Base-by-base conservation (phyloP, 768 basidiomycete genomes). In the Rickenella mellea region DNA sequence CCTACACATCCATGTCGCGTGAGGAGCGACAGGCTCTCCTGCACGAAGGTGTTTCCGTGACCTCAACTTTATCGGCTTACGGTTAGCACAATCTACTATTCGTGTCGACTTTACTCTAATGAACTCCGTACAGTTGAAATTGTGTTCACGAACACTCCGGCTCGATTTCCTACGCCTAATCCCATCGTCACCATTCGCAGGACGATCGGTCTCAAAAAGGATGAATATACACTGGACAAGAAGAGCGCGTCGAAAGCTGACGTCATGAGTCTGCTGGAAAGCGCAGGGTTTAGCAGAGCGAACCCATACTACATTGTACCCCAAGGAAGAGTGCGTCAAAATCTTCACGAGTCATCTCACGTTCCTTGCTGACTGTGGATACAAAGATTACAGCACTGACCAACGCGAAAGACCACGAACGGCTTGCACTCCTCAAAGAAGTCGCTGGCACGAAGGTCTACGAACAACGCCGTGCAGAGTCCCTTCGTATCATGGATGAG, bases 231-330 rank as follows among this genome's bases (percentile, higher is more conserved):
- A 49, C 69, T 98, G 22, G 94, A 99, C 63, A 84, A 85, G 68
- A 98, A 97, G 68, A 90, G 84, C 48, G 84, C 86, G 0, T 86
- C 80, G 60, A 96, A 96, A 61, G 94, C 92, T 3, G 96, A 99
- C 55, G 89, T 99, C 15, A 94, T 96, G 89, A 93, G 90, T 55
- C 69, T 98, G 20, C 74, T 99, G 35, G 96, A 98, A 59, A 87
- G 83, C 55, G 96, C 96, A 1, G 94, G 96, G 1, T 99, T 99
- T 67, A 91, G 87, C 65, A 87, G 90, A 56, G 84, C 84, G n/a
- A 99, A 98, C 55, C 96, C 96, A 0, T 99, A 98, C 59, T 99
- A 98, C 55, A 99, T 99, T 50, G 94, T 98, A 0, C 96, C 96
- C 2, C 96, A 99, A 68, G 96, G 96, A 40, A 70, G 94, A 39